A percentile compares a stretch with the other conserved stretches of the same genome.
Conservation (phyloP, 495 filamentous ascomycete species). For the Parathielavia hyrcaniae region DNA sequence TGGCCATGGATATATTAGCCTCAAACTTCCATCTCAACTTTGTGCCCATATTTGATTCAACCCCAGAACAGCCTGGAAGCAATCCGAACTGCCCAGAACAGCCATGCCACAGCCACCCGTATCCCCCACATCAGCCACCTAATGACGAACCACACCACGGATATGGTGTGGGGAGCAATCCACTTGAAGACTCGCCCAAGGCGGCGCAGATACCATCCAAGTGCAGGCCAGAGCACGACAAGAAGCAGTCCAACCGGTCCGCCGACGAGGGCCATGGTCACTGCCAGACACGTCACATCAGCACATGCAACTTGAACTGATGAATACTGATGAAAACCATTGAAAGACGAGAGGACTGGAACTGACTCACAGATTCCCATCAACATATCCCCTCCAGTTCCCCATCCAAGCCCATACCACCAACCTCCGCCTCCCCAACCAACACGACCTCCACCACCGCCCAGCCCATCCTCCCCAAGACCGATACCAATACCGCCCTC, state of each 20-base stretch:
- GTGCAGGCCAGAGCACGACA: neutral
- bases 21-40: neutral
- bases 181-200: neutral
- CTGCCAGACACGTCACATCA: slow-evolving; percentile 1
- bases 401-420: neutral
- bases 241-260: neutral
- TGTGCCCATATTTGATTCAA: neutral
- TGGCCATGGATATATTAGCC: too few relatives aligned
- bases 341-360: neutral
- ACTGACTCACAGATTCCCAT: neutral
- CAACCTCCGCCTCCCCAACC: neutral
- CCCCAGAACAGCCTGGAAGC: slow-evolving; percentile 3
- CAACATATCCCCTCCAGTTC: neutral
- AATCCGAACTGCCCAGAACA: neutral
- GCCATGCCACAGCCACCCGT: neutral
- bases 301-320: too few relatives aligned
- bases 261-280: neutral
- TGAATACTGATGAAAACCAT: too few relatives aligned
- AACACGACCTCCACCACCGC: neutral
- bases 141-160: neutral
- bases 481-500: neutral
- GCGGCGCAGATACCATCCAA: slow-evolving; percentile 1
- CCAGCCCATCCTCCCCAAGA: neutral
- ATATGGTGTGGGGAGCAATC: neutral
- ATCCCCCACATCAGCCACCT: neutral